Conservation (phyloP, 768 basidiomycete genomes). For the Tulasnella sp. region DNA sequence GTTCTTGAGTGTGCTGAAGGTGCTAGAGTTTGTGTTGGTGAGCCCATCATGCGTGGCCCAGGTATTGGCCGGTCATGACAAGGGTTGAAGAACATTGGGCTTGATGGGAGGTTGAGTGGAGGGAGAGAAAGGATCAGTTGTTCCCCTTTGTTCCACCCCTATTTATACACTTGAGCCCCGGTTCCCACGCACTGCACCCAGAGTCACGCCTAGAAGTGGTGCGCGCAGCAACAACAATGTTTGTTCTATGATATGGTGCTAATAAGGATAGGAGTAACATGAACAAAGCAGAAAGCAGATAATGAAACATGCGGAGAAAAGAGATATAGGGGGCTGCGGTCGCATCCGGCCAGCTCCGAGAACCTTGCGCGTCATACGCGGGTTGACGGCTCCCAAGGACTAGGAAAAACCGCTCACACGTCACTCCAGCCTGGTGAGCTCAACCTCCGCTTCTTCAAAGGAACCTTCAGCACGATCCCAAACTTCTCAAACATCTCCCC, state of each 20-base stretch:
- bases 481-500: not conserved
- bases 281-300: not conserved
- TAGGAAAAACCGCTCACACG: not conserved
- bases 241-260: not conserved
- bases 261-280: slow-evolving; percentile 4
- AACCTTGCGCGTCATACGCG: not conserved
- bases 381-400: not conserved
- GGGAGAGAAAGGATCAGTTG: no score
- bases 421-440: not conserved
- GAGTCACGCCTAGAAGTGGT: not conserved
- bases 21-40: not conserved
- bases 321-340: not conserved
- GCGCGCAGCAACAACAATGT: not conserved
- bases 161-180: not conserved
- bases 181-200: not conserved
- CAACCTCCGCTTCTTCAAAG: not conserved
- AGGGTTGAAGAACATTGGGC: not conserved
- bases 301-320: not conserved
- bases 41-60: not conserved
- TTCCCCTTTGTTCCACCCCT: not conserved
- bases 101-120: not conserved
- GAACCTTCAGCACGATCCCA: not conserved
- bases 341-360: not conserved
- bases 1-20: no score
- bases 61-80: not conserved